Evolutionary conservation across 2,329 filamentous ascomycete genomes (phyloP).

Genomic region (Cercospora canescens): DNA sequence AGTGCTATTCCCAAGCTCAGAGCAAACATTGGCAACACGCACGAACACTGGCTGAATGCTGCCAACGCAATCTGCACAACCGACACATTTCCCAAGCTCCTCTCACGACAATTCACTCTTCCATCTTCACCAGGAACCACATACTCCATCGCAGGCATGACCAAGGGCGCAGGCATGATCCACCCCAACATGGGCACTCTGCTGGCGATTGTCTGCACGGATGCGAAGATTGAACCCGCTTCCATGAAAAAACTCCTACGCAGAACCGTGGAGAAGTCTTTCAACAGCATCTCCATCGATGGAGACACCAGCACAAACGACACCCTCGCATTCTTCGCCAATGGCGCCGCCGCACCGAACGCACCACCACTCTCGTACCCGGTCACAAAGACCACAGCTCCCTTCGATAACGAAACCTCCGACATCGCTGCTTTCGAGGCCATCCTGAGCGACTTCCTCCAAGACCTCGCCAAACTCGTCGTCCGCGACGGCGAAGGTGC

Average conservation of each 20-base stretch:
- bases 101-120: slow-evolving; percentile 79
- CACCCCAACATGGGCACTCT: slow-evolving; percentile 98
- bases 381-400: background rate
- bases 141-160: slow-evolving; percentile 90
- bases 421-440: slow-evolving; percentile 41
- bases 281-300: slow-evolving; percentile 96
- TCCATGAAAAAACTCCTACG: slow-evolving; percentile 70
- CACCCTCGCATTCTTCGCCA: slow-evolving; percentile 90
- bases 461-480: slow-evolving; percentile 85
- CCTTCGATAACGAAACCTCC: background rate
- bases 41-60: slow-evolving; percentile 82
- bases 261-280: slow-evolving; percentile 76
- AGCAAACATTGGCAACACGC: slow-evolving; percentile 67
- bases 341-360: slow-evolving; percentile 73
- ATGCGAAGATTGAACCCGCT: slow-evolving; percentile 72
- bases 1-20: slow-evolving; percentile 77
- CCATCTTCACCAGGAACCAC: slow-evolving; percentile 73
- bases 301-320: slow-evolving; percentile 98
- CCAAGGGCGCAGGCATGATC: slow-evolving; percentile 98
- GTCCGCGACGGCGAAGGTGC: slow-evolving; percentile 96
- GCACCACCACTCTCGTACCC: slow-evolving; percentile 6
- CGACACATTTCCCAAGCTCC: slow-evolving; percentile 95
- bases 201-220: slow-evolving; percentile 87
- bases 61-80: slow-evolving; percentile 96
- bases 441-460: slow-evolving; percentile 74